phyloP scores from a whole-genome alignment of 805 yeast species.

The Pichia kluyveri region DNA sequence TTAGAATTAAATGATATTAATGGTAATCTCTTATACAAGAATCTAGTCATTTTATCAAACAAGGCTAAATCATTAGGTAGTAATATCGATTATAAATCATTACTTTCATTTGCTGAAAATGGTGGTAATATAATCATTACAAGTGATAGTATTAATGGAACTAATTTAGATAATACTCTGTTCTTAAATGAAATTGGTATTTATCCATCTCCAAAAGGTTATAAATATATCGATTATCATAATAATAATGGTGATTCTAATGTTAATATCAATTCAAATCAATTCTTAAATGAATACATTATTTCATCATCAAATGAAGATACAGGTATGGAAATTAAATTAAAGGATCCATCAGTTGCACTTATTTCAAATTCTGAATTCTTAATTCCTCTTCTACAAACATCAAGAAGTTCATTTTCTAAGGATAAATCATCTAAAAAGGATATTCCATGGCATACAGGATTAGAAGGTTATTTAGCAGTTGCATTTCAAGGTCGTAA shows the following conservation, averaged over 20 bases:
- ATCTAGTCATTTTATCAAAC: slow-evolving; percentile 51
- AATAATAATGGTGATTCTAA: slow-evolving; percentile 28
- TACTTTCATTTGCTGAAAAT: slow-evolving; percentile 50
- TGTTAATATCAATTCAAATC: no score
- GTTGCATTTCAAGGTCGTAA: slow-evolving; percentile 73
- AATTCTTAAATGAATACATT: slow-evolving; percentile 21
- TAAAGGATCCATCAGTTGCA: slow-evolving; percentile 51
- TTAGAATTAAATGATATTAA: slow-evolving; percentile 25
- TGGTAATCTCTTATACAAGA: slow-evolving; percentile 42
- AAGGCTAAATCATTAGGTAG: slow-evolving; percentile 34
- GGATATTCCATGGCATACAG: slow-evolving; percentile 63
- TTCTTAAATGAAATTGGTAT: slow-evolving; percentile 78
- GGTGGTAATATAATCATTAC: slow-evolving; percentile 74
- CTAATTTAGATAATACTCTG: slow-evolving; percentile 53
- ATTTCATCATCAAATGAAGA: slow-evolving; percentile 11
- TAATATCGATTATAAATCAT: slow-evolving; percentile 33
- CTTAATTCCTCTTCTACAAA: slow-evolving; percentile 60
- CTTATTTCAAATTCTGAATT: slow-evolving; percentile 59
- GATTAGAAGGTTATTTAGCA: slow-evolving; percentile 66
- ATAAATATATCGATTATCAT: slow-evolving; percentile 54
- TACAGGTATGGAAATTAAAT: neutral
- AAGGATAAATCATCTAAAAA: slow-evolving; percentile 13
- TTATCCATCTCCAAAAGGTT: slow-evolving; percentile 70
- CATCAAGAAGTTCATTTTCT: slow-evolving; percentile 58
- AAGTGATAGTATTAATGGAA: slow-evolving; percentile 36